Base-by-base conservation (phyloP, 257 asterid genomes). In the Fraxinus anomala region DNA sequence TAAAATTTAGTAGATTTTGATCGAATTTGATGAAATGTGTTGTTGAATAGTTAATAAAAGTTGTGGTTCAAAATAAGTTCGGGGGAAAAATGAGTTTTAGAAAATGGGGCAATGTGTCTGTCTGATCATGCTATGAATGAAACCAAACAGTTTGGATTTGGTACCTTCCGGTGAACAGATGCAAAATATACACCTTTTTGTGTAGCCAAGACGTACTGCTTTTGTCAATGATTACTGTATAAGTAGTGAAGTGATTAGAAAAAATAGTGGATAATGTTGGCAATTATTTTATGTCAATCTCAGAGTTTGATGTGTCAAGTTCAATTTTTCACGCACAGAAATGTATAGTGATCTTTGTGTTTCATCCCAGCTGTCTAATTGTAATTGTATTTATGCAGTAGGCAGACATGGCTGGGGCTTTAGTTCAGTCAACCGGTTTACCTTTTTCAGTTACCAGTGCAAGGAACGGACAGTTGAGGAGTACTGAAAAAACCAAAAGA, bases 321-420 rank as follows among this genome's bases (percentile, higher is more conserved):
- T 44, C n/a, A n/a, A 21, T 26, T 9, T 59, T 31, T 40, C 24
- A 14, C 11, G 21, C 23, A 40, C 42, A 23, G 24, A 37, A 26
- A 16, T 61, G n/a, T 44, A 40, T 39, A 6, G 0, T 44, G 44
- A 11, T 30, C 39, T 31, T 3, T 14, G 8, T 40, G 24, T 44
- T 8, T 66, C 23, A 51, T 26, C 4, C 31, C n/a, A 36, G 28
- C 40, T 78, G 36, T 69, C 63, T 77, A 51, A 85, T 76, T 74
- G 44, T 11, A 23, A 34, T 77, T 61, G 26, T 51, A 49, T 24
- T 56, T 71, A 40, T 85, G 88, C 87, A 91, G 96, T 71, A 74
- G 80, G 84, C 82, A 83, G 82, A 77, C 81, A 94, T 94, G 98
- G 96, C 94, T 16, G 88, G 88, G 54, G 88, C 89, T 56, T 73